Evolutionary conservation across 2,329 filamentous ascomycete genomes (phyloP).

Genomic region (Ophiocordyceps sinensis): DNA sequence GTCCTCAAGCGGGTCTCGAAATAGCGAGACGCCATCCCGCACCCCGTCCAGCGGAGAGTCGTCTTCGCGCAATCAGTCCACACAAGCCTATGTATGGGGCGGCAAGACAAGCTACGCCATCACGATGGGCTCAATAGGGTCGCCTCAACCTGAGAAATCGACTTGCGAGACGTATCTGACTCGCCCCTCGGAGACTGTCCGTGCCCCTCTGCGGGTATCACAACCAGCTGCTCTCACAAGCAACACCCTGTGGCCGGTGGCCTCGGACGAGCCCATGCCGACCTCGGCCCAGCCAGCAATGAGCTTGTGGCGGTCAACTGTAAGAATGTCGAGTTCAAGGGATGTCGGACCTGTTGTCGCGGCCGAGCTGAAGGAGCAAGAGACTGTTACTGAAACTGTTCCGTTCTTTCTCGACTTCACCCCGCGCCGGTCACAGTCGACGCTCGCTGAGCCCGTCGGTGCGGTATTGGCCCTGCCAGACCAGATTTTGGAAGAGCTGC

Average conservation of each 20-base stretch:
- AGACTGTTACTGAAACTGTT: not conserved
- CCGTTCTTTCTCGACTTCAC: not conserved
- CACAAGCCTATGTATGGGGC: no score
- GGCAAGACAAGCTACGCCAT: no score
- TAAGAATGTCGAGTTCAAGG: not conserved
- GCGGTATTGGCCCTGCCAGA: not conserved
- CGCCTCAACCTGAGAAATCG: constrained; percentile 14
- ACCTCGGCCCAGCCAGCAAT: not conserved
- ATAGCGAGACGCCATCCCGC: no score
- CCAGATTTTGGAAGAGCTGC: no score
- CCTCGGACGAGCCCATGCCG: not conserved
- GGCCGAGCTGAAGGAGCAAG: not conserved
- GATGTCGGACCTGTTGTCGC: not conserved
- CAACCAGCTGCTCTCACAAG: constrained; percentile 20
- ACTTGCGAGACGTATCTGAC: constrained; percentile 1
- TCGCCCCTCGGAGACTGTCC: constrained; percentile 4
- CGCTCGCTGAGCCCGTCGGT: not conserved
- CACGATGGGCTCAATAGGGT: constrained; percentile 7
- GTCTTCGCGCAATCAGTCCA: no score
- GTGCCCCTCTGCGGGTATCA: constrained; percentile 13
- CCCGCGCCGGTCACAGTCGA: not conserved
- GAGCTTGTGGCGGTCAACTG: not conserved
- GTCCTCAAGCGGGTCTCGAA: not conserved
- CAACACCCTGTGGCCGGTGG: constrained; percentile 18
- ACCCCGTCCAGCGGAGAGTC: no score